Percentiles rank a stretch among this genome's conserved stretches.
These are phyloP conservation scores for Talaromyces wortmannii DNA, from an alignment of 495 filamentous ascomycete genomes.

Conservation along the genomic window DNA sequence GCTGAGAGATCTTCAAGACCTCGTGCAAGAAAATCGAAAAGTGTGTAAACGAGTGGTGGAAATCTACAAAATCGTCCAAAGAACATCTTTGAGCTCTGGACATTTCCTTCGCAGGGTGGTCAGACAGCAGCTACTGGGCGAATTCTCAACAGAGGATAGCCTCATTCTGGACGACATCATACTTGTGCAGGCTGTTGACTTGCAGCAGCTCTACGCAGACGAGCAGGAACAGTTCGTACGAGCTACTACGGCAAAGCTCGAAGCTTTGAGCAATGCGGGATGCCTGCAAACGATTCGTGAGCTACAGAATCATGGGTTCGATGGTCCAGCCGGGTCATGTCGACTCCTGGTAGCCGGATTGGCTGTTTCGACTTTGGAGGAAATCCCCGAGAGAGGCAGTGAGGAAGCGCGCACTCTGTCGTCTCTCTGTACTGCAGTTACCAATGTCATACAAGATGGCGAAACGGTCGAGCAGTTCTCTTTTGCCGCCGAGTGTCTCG, in stretches of 20 bases:
- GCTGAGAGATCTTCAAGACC: conserved; percentile 33
- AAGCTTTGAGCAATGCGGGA: conserved; percentile 20
- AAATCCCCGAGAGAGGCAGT: conserved; percentile 34
- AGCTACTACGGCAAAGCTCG: conserved; percentile 29
- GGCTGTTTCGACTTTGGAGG: conserved; percentile 22
- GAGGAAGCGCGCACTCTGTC: conserved; percentile 27
- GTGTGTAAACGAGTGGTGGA: too few relatives aligned
- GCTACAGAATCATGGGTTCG: conserved; percentile 15
- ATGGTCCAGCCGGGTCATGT: conserved; percentile 20
- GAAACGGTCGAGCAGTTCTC: conserved; percentile 46
- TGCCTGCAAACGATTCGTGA: conserved; percentile 26
- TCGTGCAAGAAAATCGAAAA: background rate
- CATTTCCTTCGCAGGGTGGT: too few relatives aligned
- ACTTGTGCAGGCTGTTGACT: conserved; percentile 27
- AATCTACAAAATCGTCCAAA: too few relatives aligned
- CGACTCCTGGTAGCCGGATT: conserved; percentile 31
- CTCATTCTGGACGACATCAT: background rate
- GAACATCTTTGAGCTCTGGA: too few relatives aligned
- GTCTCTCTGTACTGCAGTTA: conserved; percentile 22
- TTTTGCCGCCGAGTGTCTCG: conserved; percentile 46
- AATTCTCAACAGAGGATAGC: conserved; percentile 11
- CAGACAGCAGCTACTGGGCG: conserved; percentile 13
- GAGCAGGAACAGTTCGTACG: conserved; percentile 36
- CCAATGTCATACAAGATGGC: conserved; percentile 23
- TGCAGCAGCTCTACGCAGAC: conserved; percentile 32